Evolutionary conservation across 2,329 filamentous ascomycete species (phyloP), one percentile per base, ranked within the genome.

Genomic region (Colletotrichum musae): DNA sequence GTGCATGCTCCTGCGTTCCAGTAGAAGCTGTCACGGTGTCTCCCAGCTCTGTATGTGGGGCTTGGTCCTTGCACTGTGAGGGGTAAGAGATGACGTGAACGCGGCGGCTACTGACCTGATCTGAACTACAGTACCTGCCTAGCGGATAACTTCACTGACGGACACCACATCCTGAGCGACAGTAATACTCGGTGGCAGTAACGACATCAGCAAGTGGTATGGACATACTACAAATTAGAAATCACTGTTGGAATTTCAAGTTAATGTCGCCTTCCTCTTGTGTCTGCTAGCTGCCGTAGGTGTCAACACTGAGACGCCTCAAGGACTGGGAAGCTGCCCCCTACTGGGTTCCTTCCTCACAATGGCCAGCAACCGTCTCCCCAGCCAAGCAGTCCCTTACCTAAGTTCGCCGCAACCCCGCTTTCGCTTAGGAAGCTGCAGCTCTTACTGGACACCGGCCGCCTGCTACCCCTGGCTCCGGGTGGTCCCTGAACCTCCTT

Each of bases 1-100:
- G 24, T 32, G 24, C 6, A n/a, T n/a, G 24, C 26, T 6, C 4
- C 26, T 10, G n/a, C 9, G 21, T 50, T 18, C 9, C 18, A 18
- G 6, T 6, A 36, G 32, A 36, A 7, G 10, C 32, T 36, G 32
- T 36, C 7, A 36, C 7, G 32, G 16, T 18, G 45, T 10, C 18
- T 58, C 16, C 13, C 18, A 24, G 53, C 45, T 15, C 45, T n/a
- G 21, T 28, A 39, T n/a, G 64, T 62, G 60, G 61, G 60, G 50
- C 51, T 16, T 59, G 18, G 41, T 60, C 50, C 62, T 45, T 59
- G 61, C 70, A 48, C 53, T 71, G 63, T 72, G 70, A 72, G 70
- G 68, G 68, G 70, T 72, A 72, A 39, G n/a, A 45, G 48, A 71
- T 71, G 68, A 72, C 68, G 70, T 72, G 68, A 70, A 70, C 48